Conservation (phyloP, 495 filamentous ascomycete species). For the Hyphodiscus hymeniophilus region DNA sequence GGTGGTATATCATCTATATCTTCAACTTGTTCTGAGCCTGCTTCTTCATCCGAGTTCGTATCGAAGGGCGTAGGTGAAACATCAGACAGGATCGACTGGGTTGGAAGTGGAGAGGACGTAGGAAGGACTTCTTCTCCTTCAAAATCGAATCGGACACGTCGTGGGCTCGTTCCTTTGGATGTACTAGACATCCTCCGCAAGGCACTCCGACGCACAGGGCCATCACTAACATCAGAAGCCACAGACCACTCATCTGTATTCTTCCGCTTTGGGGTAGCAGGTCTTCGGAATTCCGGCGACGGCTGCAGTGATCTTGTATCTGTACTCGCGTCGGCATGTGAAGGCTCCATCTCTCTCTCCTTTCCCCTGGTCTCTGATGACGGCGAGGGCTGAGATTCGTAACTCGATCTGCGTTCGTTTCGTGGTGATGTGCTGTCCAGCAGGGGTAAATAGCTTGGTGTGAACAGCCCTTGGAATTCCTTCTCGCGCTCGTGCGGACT, state of each 20-base stretch:
- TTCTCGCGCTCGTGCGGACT: slow-evolving; percentile 43
- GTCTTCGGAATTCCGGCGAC: slow-evolving; percentile 9
- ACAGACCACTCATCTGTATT: slow-evolving; percentile 27
- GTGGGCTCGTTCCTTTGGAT: slow-evolving; percentile 36
- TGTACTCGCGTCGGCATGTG: slow-evolving; percentile 12
- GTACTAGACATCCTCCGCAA: slow-evolving; percentile 39
- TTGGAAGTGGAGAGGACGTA: slow-evolving; percentile 32
- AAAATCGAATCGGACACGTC: slow-evolving; percentile 45
- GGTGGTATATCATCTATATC: slow-evolving; percentile 18
- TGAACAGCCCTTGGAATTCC: slow-evolving; percentile 53
- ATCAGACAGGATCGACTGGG: slow-evolving; percentile 15
- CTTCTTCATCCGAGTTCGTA: slow-evolving; percentile 12
- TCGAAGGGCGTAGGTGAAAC: not conserved
- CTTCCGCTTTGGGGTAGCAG: slow-evolving; percentile 12
- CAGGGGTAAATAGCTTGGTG: slow-evolving; percentile 49
- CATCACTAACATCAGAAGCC: slow-evolving; percentile 33
- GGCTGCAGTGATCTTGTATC: slow-evolving; percentile 13
- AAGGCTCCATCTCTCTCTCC: slow-evolving; percentile 9
- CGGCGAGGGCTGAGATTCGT: slow-evolving; percentile 7
- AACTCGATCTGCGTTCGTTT: slow-evolving; percentile 17
- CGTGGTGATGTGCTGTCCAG: slow-evolving; percentile 38
- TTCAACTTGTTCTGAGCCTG: slow-evolving; percentile 16
- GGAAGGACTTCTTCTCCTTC: slow-evolving; percentile 44
- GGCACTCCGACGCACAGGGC: slow-evolving; percentile 36
- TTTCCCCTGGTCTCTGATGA: slow-evolving; percentile 7